phyloP scores from a whole-genome alignment of 768 basidiomycete genomes.

The Leucosporidium yakuticum region DNA sequence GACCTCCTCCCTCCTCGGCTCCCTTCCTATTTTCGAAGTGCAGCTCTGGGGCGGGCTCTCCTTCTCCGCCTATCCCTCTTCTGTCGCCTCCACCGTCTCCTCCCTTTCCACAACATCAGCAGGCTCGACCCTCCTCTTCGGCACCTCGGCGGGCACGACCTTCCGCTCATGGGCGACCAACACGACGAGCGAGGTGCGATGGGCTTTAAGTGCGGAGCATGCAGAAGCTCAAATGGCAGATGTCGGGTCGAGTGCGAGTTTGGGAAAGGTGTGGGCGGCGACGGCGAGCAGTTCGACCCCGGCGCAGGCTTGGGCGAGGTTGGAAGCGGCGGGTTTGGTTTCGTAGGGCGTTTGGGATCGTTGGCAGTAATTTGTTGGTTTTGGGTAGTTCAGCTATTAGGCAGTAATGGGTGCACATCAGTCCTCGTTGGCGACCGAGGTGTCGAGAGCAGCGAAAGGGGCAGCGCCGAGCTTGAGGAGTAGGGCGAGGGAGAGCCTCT shows the following conservation, averaged over 20 bases:
- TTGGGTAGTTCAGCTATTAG: too few relatives aligned
- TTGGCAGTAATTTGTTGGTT: too few relatives aligned
- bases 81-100: background rate
- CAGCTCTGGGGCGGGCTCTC: conserved; percentile 17
- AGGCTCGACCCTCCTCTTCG: conserved; percentile 9
- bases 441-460: too few relatives aligned
- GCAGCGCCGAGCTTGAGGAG: too few relatives aligned
- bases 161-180: conserved; percentile 2
- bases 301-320: background rate
- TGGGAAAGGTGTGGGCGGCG: conserved; percentile 10
- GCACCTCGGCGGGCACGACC: background rate
- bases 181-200: background rate
- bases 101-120: background rate
- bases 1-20: background rate
- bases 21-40: conserved; percentile 7
- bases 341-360: too few relatives aligned
- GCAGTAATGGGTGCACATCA: too few relatives aligned
- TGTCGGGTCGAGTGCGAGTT: background rate
- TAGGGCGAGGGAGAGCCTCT: too few relatives aligned
- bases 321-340: background rate
- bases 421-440: too few relatives aligned
- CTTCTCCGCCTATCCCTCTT: too few relatives aligned
- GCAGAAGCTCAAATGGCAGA: background rate
- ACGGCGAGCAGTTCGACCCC: background rate
- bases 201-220: background rate